Evolutionary conservation across 2,329 filamentous ascomycete genomes (phyloP).

Genomic region (Nigrospora oryzae): DNA sequence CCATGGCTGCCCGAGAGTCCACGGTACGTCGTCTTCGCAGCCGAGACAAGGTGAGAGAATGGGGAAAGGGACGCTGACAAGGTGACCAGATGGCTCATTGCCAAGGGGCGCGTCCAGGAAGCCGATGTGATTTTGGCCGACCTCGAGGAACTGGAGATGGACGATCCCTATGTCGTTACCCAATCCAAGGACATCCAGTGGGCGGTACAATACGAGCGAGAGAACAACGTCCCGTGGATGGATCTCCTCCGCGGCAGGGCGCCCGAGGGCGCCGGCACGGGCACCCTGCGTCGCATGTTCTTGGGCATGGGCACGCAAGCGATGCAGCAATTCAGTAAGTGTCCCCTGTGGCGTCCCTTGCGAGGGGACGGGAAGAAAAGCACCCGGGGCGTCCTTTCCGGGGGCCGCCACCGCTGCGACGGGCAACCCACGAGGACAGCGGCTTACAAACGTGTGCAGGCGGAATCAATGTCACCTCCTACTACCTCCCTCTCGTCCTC

Average conservation of each 20-base stretch:
- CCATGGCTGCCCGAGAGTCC: slow-evolving; percentile 23
- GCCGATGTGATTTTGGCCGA: slow-evolving; percentile 19
- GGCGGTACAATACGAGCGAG: slow-evolving; percentile 19
- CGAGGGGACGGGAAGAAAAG: too few species aligned
- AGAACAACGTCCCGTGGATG: slow-evolving; percentile 39
- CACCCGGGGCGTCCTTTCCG: too few species aligned
- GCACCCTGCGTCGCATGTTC: slow-evolving; percentile 38
- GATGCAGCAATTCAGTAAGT: slow-evolving; percentile 3
- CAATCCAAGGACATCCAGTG: slow-evolving; percentile 20
- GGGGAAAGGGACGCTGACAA: too few species aligned
- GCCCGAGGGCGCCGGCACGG: slow-evolving; percentile 32
- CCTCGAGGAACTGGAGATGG: slow-evolving; percentile 12
- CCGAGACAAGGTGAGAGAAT: too few species aligned
- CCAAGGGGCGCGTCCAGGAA: slow-evolving; percentile 16
- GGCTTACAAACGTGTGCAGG: slow-evolving; percentile 14
- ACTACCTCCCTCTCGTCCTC: slow-evolving; percentile 37
- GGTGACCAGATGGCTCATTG: slow-evolving; percentile 14
- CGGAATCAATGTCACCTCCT: slow-evolving; percentile 19
- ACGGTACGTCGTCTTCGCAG: slow-evolving; percentile 9
- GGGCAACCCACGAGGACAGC: too few species aligned
- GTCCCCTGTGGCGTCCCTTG: too few species aligned
- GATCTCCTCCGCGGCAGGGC: slow-evolving; percentile 38
- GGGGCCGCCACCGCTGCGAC: too few species aligned
- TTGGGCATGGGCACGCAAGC: slow-evolving; percentile 41
- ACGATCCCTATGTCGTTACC: slow-evolving; percentile 14